Percentiles rank a stretch among this genome's conserved stretches.
phyloP scores from a whole-genome alignment of 1,284 basidiomycete genomes.

The Waitea zeae region DNA sequence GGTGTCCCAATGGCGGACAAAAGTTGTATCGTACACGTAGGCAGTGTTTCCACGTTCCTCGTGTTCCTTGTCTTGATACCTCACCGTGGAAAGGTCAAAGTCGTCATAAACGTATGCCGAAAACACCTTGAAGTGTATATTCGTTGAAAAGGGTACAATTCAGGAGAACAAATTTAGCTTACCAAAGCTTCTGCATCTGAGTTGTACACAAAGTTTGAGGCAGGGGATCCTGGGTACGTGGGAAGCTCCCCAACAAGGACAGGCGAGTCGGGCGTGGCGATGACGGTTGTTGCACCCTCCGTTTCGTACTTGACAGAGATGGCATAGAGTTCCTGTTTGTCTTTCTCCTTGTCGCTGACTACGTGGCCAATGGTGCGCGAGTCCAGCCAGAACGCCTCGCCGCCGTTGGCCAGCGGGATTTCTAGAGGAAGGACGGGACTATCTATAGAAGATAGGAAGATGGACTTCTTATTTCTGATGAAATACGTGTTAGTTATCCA shows the following conservation, averaged over 20 bases:
- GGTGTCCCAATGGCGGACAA: constrained; percentile 79
- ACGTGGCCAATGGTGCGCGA: constrained; percentile 50
- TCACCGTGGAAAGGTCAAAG: constrained; percentile 47
- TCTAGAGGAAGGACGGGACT: constrained; percentile 27
- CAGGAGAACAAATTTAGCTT: no score
- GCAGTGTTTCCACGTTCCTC: constrained; percentile 58
- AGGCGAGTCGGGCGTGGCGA: constrained; percentile 16
- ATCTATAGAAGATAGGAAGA: constrained; percentile 44
- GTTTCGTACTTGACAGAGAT: constrained; percentile 28
- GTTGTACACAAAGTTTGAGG: constrained; percentile 3
- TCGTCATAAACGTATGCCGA: constrained; percentile 65
- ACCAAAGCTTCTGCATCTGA: constrained; percentile 23
- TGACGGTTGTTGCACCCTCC: constrained; percentile 9
- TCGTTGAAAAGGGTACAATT: no score
- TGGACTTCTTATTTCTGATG: constrained; percentile 45
- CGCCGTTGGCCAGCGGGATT: constrained; percentile 39
- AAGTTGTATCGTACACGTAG: constrained; percentile 59
- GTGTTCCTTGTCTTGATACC: constrained; percentile 51
- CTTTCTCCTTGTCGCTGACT: constrained; percentile 29
- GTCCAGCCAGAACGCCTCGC: constrained; percentile 64
- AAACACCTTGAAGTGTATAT: constrained; percentile 51
- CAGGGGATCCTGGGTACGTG: constrained; percentile 6
- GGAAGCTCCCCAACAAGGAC: constrained; percentile 19
- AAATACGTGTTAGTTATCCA: constrained; percentile 1
- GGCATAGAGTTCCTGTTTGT: constrained; percentile 37